Percentiles rank a stretch among this genome's conserved stretches.
phyloP scores from a whole-genome alignment of 768 basidiomycete species.

The Chiua virens region DNA sequence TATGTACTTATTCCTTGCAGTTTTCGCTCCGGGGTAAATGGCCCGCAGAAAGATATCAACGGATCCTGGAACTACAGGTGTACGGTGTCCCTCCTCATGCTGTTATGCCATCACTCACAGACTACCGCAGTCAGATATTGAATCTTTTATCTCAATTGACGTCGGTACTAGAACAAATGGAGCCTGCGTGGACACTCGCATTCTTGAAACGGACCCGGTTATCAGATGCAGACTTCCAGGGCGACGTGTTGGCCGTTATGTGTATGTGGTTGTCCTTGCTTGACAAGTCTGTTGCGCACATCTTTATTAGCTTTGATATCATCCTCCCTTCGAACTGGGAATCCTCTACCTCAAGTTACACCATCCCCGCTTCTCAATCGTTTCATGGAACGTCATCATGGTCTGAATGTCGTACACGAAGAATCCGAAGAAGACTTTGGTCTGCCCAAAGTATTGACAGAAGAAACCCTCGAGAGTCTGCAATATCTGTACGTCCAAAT shows the following conservation, averaged over 20 bases:
- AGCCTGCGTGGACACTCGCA: slow-evolving; percentile 75
- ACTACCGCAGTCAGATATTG: slow-evolving; percentile 55
- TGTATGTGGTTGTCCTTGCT: slow-evolving; percentile 41
- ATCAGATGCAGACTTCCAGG: slow-evolving; percentile 78
- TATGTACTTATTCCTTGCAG: slow-evolving; percentile 33
- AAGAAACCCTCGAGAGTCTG: slow-evolving; percentile 72
- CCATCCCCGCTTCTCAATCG: slow-evolving; percentile 64
- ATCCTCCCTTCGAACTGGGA: slow-evolving; percentile 69
- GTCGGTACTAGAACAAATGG: slow-evolving; percentile 70
- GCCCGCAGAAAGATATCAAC: slow-evolving; percentile 79
- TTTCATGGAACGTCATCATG: slow-evolving; percentile 49
- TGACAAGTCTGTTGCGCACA: background rate
- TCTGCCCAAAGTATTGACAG: slow-evolving; percentile 65
- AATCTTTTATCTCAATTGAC: slow-evolving; percentile 71
- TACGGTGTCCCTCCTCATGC: slow-evolving; percentile 30
- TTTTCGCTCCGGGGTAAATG: slow-evolving; percentile 76
- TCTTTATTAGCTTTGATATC: slow-evolving; percentile 64
- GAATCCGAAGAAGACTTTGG: slow-evolving; percentile 76
- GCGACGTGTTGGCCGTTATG: slow-evolving; percentile 81
- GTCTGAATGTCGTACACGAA: slow-evolving; percentile 65
- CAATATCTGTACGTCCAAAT: slow-evolving; percentile 66
- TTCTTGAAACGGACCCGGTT: slow-evolving; percentile 75
- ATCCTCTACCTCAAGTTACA: slow-evolving; percentile 82
- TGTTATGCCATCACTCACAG: background rate
- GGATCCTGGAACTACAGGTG: slow-evolving; percentile 67